A percentile compares a stretch with the other conserved stretches of the same genome.
These are phyloP conservation scores for Saccharomyces hybrid DNA, from an alignment of 1,139 yeast genomes.

Conservation along the genomic window DNA sequence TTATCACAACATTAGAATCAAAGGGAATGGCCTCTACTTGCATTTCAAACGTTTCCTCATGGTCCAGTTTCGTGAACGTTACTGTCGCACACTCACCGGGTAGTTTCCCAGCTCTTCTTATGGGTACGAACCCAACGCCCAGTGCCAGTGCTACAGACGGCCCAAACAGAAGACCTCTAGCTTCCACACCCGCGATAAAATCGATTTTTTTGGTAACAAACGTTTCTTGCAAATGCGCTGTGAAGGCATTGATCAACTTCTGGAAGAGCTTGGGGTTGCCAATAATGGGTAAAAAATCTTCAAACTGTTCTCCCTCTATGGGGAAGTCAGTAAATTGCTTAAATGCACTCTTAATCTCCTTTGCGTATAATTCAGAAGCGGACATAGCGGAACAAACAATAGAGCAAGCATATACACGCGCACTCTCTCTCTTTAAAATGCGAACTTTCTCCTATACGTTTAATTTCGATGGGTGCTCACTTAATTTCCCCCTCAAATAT, in stretches of 20 bases:
- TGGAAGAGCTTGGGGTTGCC: slow-evolving; percentile 69
- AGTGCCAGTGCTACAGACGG: slow-evolving; percentile 82
- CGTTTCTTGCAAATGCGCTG: slow-evolving; percentile 52
- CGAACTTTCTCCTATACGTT: neutral
- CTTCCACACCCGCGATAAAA: slow-evolving; percentile 83
- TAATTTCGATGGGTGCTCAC: neutral
- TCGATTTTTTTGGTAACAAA: slow-evolving; percentile 53
- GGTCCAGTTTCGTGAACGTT: slow-evolving; percentile 49
- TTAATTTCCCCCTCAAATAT: neutral
- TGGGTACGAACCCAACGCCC: slow-evolving; percentile 81
- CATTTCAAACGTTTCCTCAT: slow-evolving; percentile 72
- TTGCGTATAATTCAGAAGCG: slow-evolving; percentile 37
- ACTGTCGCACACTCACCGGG: slow-evolving; percentile 51
- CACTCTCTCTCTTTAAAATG: neutral
- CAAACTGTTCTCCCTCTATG: slow-evolving; percentile 74
- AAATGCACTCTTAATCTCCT: slow-evolving; percentile 50
- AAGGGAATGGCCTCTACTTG: slow-evolving; percentile 70
- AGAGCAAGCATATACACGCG: neutral
- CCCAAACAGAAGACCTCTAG: slow-evolving; percentile 89
- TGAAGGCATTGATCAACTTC: slow-evolving; percentile 67
- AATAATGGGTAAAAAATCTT: slow-evolving; percentile 87
- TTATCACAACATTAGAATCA: slow-evolving; percentile 71
- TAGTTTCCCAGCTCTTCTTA: slow-evolving; percentile 83
- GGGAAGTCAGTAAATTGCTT: slow-evolving; percentile 88
- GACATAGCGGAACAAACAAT: neutral